Percentiles rank a stretch among this genome's conserved stretches.
Evolutionary conservation across 2,329 filamentous ascomycete species (phyloP).

Genomic region (Botrytis elliptica): DNA sequence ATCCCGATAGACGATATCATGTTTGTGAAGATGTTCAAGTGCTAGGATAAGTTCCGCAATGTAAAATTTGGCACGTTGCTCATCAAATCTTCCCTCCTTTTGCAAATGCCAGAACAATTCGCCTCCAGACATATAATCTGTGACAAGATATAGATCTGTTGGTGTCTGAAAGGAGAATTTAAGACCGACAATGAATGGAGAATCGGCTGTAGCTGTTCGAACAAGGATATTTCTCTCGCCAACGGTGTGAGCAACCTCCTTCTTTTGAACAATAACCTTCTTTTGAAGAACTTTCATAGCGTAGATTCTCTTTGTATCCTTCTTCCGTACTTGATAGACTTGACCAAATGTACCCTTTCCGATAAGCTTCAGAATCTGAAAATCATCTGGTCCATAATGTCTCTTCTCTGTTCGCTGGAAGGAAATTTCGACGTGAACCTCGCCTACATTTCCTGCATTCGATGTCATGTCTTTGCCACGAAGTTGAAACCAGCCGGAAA

Average conservation of each 20-base stretch:
- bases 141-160: conserved; percentile 95
- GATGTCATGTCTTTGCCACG: conserved; percentile 59
- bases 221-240: conserved; percentile 97
- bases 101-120: conserved; percentile 99
- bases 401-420: conserved; percentile 88
- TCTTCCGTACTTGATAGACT: conserved; percentile 97
- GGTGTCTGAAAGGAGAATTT: conserved; percentile 99
- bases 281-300: conserved; percentile 99
- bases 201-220: conserved; percentile 91
- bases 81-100: conserved; percentile 93
- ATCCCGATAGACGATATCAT: conserved; percentile 97
- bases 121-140: conserved; percentile 98
- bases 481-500: conserved; percentile 84
- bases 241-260: conserved; percentile 95
- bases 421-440: conserved; percentile 81
- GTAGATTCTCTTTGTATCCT: conserved; percentile 92
- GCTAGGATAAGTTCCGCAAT: conserved; percentile 96
- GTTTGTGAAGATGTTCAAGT: conserved; percentile 90
- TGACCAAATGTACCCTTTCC: conserved; percentile 98
- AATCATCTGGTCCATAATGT: conserved; percentile 91
- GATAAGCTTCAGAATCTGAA: conserved; percentile 92
- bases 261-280: conserved; percentile 99
- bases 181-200: conserved; percentile 94
- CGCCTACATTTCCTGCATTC: conserved; percentile 73
- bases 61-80: conserved; percentile 95